Base-by-base conservation (phyloP, 345 rosid genomes). In the Acer saccharum region DNA sequence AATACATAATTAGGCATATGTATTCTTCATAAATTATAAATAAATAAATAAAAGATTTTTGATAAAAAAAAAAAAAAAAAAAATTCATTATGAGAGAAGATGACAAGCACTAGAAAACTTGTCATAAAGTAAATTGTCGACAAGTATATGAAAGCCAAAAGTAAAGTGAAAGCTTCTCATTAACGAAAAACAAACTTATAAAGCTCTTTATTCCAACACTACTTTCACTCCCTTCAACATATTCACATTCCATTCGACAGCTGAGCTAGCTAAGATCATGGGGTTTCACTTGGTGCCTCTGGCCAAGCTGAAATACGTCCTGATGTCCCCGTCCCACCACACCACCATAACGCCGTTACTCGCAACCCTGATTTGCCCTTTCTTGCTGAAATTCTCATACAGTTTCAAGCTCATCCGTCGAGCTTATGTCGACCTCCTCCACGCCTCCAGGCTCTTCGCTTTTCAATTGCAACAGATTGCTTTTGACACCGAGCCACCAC, bases 401-500 rank as follows among this genome's bases (percentile, higher is more conserved):
- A 69, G 66, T 75, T 48, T 81, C 65, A 35, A 63, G 9, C 23
- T 50, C 4, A n/a, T 74, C 46, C 82, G 71, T 3, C 39, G 21
- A 60, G 55, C 72, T 63, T 71, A 57, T 20, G 10, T 25, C 2
- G 84, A 81, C 20, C 3, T 77, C 68, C 54, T 84, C 23, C 20
- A 81, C 72, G 60, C 79, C 2, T 79, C 81, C 0, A 78, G 87
- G 69, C 79, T 84, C 46, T 84, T 84, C 79, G 16, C 74, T 4
- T 84, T 84, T 41, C 87, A 84, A 29, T 17, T 84, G 65, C 48
- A 73, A n/a, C 84, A 35, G 67, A 84, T 84, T 46, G 81, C 78
- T 14, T 84, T 76, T 10, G 72, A 69, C 20, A 35, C 44, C 5
- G 72, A 50, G 2, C 76, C 79, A 2, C 46, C 6, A 2, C 74